These are phyloP conservation scores for Colletotrichum sp. DNA, from an alignment of 2,329 filamentous ascomycete genomes.

Conservation along the genomic window DNA sequence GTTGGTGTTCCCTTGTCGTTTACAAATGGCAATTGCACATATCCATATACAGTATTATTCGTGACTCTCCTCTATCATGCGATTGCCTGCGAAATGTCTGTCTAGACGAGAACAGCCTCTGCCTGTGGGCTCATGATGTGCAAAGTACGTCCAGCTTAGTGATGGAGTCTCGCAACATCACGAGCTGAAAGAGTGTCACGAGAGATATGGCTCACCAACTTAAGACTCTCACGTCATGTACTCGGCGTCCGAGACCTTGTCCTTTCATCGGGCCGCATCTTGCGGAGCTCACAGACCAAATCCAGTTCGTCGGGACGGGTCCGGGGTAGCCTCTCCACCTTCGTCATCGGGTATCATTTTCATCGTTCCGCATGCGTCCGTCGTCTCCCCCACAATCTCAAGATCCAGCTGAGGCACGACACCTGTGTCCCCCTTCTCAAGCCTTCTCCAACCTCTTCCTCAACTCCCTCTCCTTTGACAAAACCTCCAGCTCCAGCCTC, in stretches of 20 bases:
- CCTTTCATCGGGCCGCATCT: background rate
- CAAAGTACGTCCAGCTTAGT: background rate
- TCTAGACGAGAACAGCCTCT: background rate
- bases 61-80: background rate
- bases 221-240: background rate
- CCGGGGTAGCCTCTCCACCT: background rate
- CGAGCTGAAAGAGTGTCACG: background rate
- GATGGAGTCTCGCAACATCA: background rate
- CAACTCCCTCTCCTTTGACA: conserved; percentile 71
- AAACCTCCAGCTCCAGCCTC: conserved; percentile 83
- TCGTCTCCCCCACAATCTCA: background rate
- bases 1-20: conserved; percentile 18
- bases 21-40: conserved; percentile 20
- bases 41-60: background rate
- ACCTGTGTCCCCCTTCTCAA: conserved; percentile 18
- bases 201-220: background rate
- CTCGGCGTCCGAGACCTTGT: background rate
- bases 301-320: background rate
- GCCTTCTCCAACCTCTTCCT: conserved; percentile 51
- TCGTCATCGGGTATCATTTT: conserved; percentile 10
- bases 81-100: background rate
- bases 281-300: background rate
- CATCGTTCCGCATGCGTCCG: background rate
- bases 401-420: background rate
- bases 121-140: background rate